Conservation (phyloP, 768 basidiomycete genomes). For the Auricularia auricula-judae region DNA sequence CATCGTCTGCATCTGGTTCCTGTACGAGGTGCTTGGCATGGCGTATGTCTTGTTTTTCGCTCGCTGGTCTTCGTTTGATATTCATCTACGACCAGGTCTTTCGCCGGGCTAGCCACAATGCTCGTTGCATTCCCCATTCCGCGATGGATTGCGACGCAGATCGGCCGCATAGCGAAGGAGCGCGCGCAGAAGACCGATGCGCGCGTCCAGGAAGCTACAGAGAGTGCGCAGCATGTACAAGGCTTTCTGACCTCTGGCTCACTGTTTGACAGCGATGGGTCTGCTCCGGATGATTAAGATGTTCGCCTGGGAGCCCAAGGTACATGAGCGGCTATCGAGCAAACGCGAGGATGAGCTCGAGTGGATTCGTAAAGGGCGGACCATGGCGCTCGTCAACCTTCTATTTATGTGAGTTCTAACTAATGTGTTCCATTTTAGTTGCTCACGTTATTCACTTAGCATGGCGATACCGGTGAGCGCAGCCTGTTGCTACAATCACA, state of each 20-base stretch:
- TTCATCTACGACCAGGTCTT: slow-evolving; percentile 11
- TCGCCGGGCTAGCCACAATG: slow-evolving; percentile 25
- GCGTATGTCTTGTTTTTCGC: slow-evolving; percentile 11
- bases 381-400: slow-evolving; percentile 37
- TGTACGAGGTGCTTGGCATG: slow-evolving; percentile 28
- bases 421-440: neutral
- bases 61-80: neutral
- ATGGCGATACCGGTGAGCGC: neutral
- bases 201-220: slow-evolving; percentile 25
- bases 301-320: slow-evolving; percentile 28
- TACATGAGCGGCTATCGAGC: slow-evolving; percentile 19
- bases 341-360: slow-evolving; percentile 25
- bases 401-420: slow-evolving; percentile 28
- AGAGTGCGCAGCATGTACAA: slow-evolving; percentile 10
- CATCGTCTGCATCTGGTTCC: slow-evolving; percentile 20
- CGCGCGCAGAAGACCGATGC: slow-evolving; percentile 26
- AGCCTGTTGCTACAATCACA: neutral
- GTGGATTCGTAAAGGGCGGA: slow-evolving; percentile 40
- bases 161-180: slow-evolving; percentile 19
- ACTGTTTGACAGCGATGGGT: slow-evolving; percentile 7
- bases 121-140: slow-evolving; percentile 25
- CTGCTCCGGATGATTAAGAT: slow-evolving; percentile 29
- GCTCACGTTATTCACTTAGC: neutral
- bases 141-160: slow-evolving; percentile 19
- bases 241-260: neutral